phyloP scores from a whole-genome alignment of 1,284 basidiomycete genomes.

The Rhodotorula mucilaginosa region DNA sequence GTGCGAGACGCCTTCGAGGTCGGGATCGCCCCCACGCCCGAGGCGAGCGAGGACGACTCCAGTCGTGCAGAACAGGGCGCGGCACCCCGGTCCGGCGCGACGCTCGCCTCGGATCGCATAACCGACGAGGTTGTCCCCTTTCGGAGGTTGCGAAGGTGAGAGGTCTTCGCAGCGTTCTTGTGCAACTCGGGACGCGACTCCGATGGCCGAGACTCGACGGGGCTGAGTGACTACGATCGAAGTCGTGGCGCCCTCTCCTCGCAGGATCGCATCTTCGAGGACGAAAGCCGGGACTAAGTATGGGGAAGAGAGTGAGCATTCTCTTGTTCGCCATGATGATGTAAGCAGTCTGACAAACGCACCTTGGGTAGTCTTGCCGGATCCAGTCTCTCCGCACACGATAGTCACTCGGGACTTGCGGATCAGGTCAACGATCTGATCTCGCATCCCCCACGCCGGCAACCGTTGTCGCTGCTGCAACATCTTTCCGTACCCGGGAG shows the following conservation, averaged over 20 bases:
- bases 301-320: no score
- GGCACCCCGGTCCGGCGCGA: slow-evolving; percentile 64
- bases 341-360: slow-evolving; percentile 9
- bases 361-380: slow-evolving; percentile 86
- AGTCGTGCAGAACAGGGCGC: slow-evolving; percentile 86
- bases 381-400: slow-evolving; percentile 79
- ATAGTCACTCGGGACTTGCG: slow-evolving; percentile 67
- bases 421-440: slow-evolving; percentile 64
- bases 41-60: slow-evolving; percentile 82
- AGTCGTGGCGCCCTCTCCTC: slow-evolving; percentile 63
- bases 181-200: slow-evolving; percentile 83
- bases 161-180: slow-evolving; percentile 75
- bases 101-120: slow-evolving; percentile 93
- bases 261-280: slow-evolving; percentile 68
- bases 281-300: slow-evolving; percentile 42
- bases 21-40: slow-evolving; percentile 64
- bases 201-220: slow-evolving; percentile 81
- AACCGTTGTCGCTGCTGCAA: slow-evolving; percentile 61
- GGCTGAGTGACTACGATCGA: slow-evolving; percentile 89
- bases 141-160: slow-evolving; percentile 66
- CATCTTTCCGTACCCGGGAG: slow-evolving; percentile 61
- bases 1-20: slow-evolving; percentile 71
- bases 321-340: no score
- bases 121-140: slow-evolving; percentile 66
- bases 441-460: slow-evolving; percentile 70